Conservation (phyloP, 2,329 filamentous ascomycete genomes). For the Ophiosphaerella korrae region DNA sequence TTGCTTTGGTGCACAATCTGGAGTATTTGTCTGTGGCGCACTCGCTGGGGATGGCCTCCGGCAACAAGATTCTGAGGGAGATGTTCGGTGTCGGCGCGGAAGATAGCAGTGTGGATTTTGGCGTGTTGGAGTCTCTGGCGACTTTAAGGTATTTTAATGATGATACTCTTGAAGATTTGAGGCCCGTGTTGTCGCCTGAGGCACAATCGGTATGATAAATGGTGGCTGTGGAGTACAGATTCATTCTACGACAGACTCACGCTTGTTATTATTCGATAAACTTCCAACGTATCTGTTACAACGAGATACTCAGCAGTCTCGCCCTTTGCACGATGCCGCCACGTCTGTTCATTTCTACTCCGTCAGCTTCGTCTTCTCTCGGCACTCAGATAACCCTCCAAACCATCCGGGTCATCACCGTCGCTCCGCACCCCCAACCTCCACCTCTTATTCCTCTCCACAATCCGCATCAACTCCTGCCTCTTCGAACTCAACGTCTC, state of each 20-base stretch:
- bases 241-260: too few species aligned
- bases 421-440: conserved; percentile 8
- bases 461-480: conserved; percentile 17
- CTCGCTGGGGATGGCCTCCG: not conserved
- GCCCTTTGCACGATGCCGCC: conserved; percentile 10
- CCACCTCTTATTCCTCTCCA: conserved; percentile 14
- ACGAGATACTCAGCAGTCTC: conserved; percentile 9
- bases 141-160: conserved; percentile 2
- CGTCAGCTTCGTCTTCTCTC: conserved; percentile 5
- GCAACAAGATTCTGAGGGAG: not conserved
- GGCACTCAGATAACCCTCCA: conserved; percentile 14
- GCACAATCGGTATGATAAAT: too few species aligned
- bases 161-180: not conserved
- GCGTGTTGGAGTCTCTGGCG: not conserved
- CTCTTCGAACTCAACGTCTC: conserved; percentile 15
- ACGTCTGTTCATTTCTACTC: conserved; percentile 13
- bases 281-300: too few species aligned
- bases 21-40: conserved; percentile 1
- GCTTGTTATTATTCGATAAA: too few species aligned
- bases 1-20: not conserved
- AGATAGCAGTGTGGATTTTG: not conserved
- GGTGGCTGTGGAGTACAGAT: too few species aligned
- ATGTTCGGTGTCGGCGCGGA: conserved; percentile 1
- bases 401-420: not conserved
- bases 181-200: not conserved